Conservation (phyloP, 169 alveolate species). For the Plasmodium cynomolgi region DNA sequence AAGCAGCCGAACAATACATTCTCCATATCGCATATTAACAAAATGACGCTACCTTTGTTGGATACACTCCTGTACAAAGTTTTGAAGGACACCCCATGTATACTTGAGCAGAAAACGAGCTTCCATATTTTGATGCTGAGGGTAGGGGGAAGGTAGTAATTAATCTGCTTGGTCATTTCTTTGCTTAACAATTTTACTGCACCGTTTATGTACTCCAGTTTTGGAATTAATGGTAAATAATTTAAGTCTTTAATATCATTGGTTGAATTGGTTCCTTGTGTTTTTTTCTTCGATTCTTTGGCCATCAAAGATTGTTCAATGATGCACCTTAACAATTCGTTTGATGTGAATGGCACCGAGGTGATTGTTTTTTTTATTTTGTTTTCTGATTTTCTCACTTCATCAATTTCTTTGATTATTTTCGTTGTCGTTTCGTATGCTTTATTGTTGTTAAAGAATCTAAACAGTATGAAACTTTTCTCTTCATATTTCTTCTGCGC, state of each 20-base stretch:
- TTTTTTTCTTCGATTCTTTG: constrained; percentile 9
- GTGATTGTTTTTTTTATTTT: constrained; percentile 67
- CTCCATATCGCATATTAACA: constrained; percentile 85
- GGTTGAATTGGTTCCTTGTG: not conserved
- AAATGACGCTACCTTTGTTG: constrained; percentile 84
- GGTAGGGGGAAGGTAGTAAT: constrained; percentile 81
- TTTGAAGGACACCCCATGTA: constrained; percentile 82
- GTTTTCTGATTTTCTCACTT: constrained; percentile 55
- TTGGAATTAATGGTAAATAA: constrained; percentile 26
- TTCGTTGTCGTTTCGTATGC: constrained; percentile 74
- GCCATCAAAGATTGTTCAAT: constrained; percentile 52
- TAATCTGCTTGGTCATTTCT: constrained; percentile 80
- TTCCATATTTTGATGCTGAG: constrained; percentile 85
- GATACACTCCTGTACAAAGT: constrained; percentile 87
- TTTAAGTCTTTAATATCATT: constrained; percentile 44
- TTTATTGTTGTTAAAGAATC: constrained; percentile 70
- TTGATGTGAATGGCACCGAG: constrained; percentile 71
- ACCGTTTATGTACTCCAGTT: constrained; percentile 54
- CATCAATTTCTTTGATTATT: constrained; percentile 68
- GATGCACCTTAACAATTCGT: constrained; percentile 55
- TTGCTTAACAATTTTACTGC: constrained; percentile 71
- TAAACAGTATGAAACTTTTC: constrained; percentile 51
- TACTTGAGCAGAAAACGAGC: constrained; percentile 79
- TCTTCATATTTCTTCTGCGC: constrained; percentile 59
- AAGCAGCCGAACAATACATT: constrained; percentile 90